Conservation (phyloP, 2,329 filamentous ascomycete genomes). For the Biscogniauxia marginata region DNA sequence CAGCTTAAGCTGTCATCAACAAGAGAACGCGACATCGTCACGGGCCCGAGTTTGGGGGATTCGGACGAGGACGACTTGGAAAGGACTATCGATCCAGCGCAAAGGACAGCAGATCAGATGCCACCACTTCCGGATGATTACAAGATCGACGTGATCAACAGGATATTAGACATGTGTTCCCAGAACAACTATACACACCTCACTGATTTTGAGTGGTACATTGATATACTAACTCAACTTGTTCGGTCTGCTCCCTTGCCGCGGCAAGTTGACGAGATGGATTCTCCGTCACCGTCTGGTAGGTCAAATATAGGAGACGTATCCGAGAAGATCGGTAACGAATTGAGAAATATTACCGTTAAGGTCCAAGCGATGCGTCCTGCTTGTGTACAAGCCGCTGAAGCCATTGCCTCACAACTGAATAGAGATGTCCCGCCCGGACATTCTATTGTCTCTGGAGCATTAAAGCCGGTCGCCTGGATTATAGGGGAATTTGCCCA, state of each 20-base stretch:
- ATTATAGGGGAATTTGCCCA: slow-evolving; percentile 83
- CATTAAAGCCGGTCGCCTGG: slow-evolving; percentile 78
- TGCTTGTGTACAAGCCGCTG: slow-evolving; percentile 80
- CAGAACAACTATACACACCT: slow-evolving; percentile 84
- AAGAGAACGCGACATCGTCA: slow-evolving; percentile 44
- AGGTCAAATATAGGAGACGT: slow-evolving; percentile 45
- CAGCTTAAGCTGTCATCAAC: slow-evolving; percentile 72
- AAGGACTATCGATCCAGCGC: slow-evolving; percentile 35
- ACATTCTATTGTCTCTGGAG: slow-evolving; percentile 59
- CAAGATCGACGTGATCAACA: slow-evolving; percentile 74
- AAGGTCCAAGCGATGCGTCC: slow-evolving; percentile 81
- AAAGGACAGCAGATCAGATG: slow-evolving; percentile 39
- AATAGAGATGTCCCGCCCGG: slow-evolving; percentile 51
- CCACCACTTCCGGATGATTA: slow-evolving; percentile 82
- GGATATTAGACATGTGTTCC: slow-evolving; percentile 86
- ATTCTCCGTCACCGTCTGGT: slow-evolving; percentile 29
- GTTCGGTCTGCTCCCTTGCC: slow-evolving; percentile 66
- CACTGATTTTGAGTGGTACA: slow-evolving; percentile 95
- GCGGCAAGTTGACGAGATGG: slow-evolving; percentile 36
- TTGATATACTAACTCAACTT: slow-evolving; percentile 83
- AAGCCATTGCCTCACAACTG: slow-evolving; percentile 66
- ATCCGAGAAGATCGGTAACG: slow-evolving; percentile 73
- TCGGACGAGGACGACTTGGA: slow-evolving; percentile 52
- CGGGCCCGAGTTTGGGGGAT: slow-evolving; percentile 41
- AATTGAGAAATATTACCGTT: slow-evolving; percentile 87